Evolutionary conservation across 1,284 basidiomycete genomes (phyloP).

Genomic region (Naganishia albida): DNA sequence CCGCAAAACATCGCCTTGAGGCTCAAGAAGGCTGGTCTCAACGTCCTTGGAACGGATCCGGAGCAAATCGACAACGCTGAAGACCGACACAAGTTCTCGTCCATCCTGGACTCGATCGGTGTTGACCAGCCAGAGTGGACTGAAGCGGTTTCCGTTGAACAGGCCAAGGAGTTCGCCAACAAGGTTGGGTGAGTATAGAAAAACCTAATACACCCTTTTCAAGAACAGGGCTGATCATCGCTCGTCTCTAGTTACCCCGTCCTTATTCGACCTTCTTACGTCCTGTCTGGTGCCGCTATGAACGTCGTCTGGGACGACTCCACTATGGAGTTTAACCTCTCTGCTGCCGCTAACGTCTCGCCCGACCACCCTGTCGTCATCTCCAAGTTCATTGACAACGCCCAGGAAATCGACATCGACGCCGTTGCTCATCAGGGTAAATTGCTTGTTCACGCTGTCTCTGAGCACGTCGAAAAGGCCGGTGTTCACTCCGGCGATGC

Average conservation of each 20-base stretch:
- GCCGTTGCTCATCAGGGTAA: conserved; percentile 93
- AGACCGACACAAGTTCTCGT: conserved; percentile 99
- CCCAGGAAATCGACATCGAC: conserved; percentile 97
- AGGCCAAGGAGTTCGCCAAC: conserved; percentile 87
- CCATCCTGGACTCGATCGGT: conserved; percentile 88
- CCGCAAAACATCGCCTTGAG: conserved; percentile 98
- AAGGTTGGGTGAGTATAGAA: conserved; percentile 66
- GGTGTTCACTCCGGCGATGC: conserved; percentile 99
- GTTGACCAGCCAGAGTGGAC: conserved; percentile 98
- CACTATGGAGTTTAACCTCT: conserved; percentile 85
- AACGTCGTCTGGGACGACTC: conserved; percentile 96
- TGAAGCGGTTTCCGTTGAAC: conserved; percentile 83
- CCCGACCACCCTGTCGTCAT: conserved; percentile 97
- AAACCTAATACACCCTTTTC: background rate
- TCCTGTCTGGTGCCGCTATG: conserved; percentile 98
- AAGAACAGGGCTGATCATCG: conserved; percentile 28
- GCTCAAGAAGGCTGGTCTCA: conserved; percentile 85
- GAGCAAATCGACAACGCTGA: conserved; percentile 95
- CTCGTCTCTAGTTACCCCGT: conserved; percentile 74
- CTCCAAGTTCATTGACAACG: conserved; percentile 97
- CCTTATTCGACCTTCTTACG: conserved; percentile 94
- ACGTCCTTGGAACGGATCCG: conserved; percentile 94
- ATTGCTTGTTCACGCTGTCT: conserved; percentile 93
- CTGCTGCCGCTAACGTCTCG: conserved; percentile 91
- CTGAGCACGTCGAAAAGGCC: conserved; percentile 98